phyloP scores from a whole-genome alignment of 2,329 filamentous ascomycete genomes.

The Hymenoscyphus scutula region DNA sequence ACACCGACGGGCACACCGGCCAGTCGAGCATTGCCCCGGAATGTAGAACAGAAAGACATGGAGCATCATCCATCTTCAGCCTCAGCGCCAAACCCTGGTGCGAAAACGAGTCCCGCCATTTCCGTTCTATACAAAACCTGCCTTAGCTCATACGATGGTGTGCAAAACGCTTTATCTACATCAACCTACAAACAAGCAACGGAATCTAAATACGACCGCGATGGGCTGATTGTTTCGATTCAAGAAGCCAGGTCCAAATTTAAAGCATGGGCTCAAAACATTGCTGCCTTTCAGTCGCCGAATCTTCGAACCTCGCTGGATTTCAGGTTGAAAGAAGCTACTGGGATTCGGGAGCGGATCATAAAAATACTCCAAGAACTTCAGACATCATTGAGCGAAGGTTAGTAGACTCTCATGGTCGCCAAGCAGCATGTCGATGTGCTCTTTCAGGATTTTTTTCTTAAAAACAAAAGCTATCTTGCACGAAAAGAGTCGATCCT shows the following conservation, averaged over 20 bases:
- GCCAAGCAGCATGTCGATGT: no score
- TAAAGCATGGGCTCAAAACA: slow-evolving; percentile 28
- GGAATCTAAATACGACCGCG: slow-evolving; percentile 16
- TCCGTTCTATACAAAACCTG: slow-evolving; percentile 1
- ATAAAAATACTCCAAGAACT: slow-evolving; percentile 24
- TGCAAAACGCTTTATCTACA: slow-evolving; percentile 6
- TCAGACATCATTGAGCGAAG: slow-evolving; percentile 19
- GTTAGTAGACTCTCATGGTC: slow-evolving; percentile 11
- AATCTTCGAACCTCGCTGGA: slow-evolving; percentile 25
- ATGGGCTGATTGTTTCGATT: slow-evolving; percentile 11
- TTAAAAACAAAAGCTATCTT: no score
- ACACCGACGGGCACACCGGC: no score
- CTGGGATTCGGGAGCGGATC: slow-evolving; percentile 23
- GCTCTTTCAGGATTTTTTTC: no score
- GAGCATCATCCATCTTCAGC: not conserved
- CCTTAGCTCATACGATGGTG: not conserved
- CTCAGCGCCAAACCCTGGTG: not conserved
- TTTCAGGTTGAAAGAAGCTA: slow-evolving; percentile 25
- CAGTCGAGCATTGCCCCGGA: not conserved
- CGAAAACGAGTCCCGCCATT: slow-evolving; percentile 26
- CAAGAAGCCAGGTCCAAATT: slow-evolving; percentile 22
- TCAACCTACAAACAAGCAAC: slow-evolving; percentile 1
- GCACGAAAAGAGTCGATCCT: no score
- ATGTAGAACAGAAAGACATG: not conserved
- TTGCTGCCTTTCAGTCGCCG: slow-evolving; percentile 26